These are phyloP conservation scores for Saccharomycopsis synnaedendra DNA, from an alignment of 805 yeast genomes.

Conservation along the genomic window DNA sequence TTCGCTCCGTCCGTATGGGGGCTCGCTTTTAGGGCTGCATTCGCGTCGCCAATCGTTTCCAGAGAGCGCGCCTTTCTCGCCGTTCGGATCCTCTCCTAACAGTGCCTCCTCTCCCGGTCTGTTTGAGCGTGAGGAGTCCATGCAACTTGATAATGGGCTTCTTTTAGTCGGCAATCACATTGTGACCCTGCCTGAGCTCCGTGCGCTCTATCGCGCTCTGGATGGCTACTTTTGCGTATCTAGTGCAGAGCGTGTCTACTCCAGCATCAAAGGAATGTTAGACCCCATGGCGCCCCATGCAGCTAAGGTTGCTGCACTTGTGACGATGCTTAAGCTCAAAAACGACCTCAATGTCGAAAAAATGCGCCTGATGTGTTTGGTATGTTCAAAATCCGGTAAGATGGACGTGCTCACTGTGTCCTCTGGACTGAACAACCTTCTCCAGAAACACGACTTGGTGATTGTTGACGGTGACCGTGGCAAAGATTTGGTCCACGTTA, in stretches of 20 bases:
- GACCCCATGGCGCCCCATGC: slow-evolving; percentile 14
- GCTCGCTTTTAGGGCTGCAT: too few relatives aligned
- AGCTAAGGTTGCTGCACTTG: slow-evolving; percentile 6
- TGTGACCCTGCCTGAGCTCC: slow-evolving; percentile 47
- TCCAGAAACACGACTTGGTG: slow-evolving; percentile 54
- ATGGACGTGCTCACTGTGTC: slow-evolving; percentile 62
- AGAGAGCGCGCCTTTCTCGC: too few relatives aligned
- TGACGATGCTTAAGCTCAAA: slow-evolving; percentile 10
- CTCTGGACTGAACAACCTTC: slow-evolving; percentile 45
- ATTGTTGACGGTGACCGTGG: slow-evolving; percentile 82
- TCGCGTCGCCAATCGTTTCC: too few relatives aligned
- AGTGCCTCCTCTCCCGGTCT: too few relatives aligned
- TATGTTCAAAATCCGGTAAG: slow-evolving; percentile 51
- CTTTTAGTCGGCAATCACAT: slow-evolving; percentile 43
- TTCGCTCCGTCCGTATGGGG: too few relatives aligned
- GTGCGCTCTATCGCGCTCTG: slow-evolving; percentile 35
- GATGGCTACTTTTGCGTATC: slow-evolving; percentile 44
- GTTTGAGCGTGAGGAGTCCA: too few relatives aligned
- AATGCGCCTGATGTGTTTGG: slow-evolving; percentile 30
- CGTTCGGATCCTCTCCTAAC: too few relatives aligned
- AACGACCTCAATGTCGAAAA: slow-evolving; percentile 13
- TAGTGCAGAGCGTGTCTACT: slow-evolving; percentile 26
- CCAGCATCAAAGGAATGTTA: slow-evolving; percentile 10
- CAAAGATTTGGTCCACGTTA: slow-evolving; percentile 62
- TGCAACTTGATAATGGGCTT: slow-evolving; percentile 47